phyloP scores from a whole-genome alignment of 2,329 filamentous ascomycete species.

The Aquanectria penicillioides region DNA sequence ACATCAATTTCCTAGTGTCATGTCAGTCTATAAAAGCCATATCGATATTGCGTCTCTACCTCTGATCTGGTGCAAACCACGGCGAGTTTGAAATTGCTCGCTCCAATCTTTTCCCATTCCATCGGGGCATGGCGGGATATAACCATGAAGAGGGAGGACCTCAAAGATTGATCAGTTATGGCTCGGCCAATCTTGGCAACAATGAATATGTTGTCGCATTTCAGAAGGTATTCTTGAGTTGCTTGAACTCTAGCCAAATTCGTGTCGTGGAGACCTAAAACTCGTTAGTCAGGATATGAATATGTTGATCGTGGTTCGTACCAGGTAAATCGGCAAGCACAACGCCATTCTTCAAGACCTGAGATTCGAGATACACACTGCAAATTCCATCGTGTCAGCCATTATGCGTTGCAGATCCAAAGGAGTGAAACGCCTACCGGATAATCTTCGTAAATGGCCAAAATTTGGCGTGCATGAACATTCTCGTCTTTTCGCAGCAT shows the following conservation, averaged over 20 bases:
- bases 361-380: constrained; percentile 45
- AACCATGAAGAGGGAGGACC: constrained; percentile 43
- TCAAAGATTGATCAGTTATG: constrained; percentile 45
- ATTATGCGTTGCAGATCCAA: neutral
- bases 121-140: constrained; percentile 42
- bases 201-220: constrained; percentile 48
- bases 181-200: constrained; percentile 47
- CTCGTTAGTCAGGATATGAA: neutral
- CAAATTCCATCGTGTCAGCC: neutral
- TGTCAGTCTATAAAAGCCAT: neutral
- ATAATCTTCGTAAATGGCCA: constrained; percentile 52
- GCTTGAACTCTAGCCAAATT: constrained; percentile 47
- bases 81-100: constrained; percentile 41
- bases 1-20: constrained; percentile 43
- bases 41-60: constrained; percentile 16
- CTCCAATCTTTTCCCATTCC: constrained; percentile 41
- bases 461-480: constrained; percentile 45
- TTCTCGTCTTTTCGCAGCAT: constrained; percentile 42
- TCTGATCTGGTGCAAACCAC: constrained; percentile 48
- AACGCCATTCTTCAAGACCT: constrained; percentile 45
- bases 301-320: constrained; percentile 20
- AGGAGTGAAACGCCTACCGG: constrained; percentile 31
- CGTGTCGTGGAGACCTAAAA: constrained; percentile 44
- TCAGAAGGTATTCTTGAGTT: constrained; percentile 48
- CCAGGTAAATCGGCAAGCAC: constrained; percentile 49